These are phyloP conservation scores for Brettanomyces anomalus DNA, from an alignment of 805 yeast species.

Conservation along the genomic window DNA sequence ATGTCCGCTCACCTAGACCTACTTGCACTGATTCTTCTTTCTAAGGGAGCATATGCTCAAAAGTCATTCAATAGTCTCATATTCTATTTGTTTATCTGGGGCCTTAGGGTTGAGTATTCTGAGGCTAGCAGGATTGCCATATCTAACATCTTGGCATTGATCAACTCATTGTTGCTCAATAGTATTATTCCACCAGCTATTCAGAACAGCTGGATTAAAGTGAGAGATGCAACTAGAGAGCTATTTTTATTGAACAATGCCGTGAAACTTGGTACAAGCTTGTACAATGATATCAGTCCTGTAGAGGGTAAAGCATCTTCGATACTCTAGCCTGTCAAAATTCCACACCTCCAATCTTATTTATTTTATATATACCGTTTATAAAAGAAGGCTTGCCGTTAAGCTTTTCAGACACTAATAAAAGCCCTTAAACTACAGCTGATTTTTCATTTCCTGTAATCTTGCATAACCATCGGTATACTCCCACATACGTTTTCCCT, in stretches of 20 bases:
- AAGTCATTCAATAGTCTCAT: conserved; percentile 24
- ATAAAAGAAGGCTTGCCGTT: too few species aligned
- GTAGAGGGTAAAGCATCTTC: neutral
- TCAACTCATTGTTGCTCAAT: conserved; percentile 16
- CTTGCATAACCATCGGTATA: conserved; percentile 69
- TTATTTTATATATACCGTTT: too few species aligned
- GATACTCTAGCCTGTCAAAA: too few species aligned
- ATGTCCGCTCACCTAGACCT: conserved; percentile 31
- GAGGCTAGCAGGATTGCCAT: conserved; percentile 26
- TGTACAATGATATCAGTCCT: neutral
- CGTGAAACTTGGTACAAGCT: neutral
- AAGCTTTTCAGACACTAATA: neutral
- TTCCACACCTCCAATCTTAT: too few species aligned
- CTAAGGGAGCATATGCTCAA: conserved; percentile 19
- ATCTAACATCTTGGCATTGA: conserved; percentile 13
- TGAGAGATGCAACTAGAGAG: conserved; percentile 11
- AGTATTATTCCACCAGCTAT: conserved; percentile 8
- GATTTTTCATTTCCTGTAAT: conserved; percentile 43
- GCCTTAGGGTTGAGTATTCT: conserved; percentile 29
- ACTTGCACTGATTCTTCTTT: conserved; percentile 22
- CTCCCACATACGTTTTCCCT: conserved; percentile 75
- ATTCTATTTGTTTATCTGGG: conserved; percentile 29
- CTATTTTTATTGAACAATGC: conserved; percentile 11
- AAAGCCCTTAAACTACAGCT: conserved; percentile 9
- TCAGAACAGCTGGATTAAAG: conserved; percentile 10